Base-by-base conservation (phyloP, 108 stramenopile genomes). In the Pseudonitzschia delicatissima region DNA sequence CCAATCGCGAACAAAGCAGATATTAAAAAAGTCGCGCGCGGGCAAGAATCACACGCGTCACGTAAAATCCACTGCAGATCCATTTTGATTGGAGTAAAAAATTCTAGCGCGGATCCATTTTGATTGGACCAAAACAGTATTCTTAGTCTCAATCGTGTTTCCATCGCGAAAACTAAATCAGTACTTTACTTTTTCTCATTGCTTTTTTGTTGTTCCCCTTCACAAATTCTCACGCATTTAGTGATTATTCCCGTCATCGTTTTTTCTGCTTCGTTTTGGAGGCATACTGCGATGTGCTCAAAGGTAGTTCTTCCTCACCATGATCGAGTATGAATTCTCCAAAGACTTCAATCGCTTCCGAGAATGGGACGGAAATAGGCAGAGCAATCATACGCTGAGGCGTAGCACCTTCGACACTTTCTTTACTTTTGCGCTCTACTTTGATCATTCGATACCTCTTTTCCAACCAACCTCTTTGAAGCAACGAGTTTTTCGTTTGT, bases 381-480 rank as follows among this genome's bases (percentile, higher is more conserved):
- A 90, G 40, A 18, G 84, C 86, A 58, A 86, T 76, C 23, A 61
- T 26, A 62, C 35, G 50, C 42, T 58, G 27, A 28, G 17, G 4
- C n/a, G 59, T 23, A 25, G 40, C 20, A 61, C 12, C 39, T 25
- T 28, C 59, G 25, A 12, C 39, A 27, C 4, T 35, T 55, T 25
- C 13, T n/a, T 50, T 17, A 18, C 48, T 69, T 44, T 34, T 28
- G 40, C 47, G 37, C 35, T n/a, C 40, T 4, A 75, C 74, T 64
- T 74, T 68, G 2, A 69, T 68, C 87, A 93, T 88, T 55, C 89
- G 84, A 63, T 79, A 84, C 13, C 73, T 69, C 44, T 82, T 85
- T 58, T 90, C 84, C 29, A 90, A 62, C 58, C 75, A 82, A 15
- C 76, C 71, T 5, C 62, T 57, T 18, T 55, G 45, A 55, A 80